These are phyloP conservation scores for Aspergillus hancockii DNA, from an alignment of 495 filamentous ascomycete genomes.

Conservation along the genomic window DNA sequence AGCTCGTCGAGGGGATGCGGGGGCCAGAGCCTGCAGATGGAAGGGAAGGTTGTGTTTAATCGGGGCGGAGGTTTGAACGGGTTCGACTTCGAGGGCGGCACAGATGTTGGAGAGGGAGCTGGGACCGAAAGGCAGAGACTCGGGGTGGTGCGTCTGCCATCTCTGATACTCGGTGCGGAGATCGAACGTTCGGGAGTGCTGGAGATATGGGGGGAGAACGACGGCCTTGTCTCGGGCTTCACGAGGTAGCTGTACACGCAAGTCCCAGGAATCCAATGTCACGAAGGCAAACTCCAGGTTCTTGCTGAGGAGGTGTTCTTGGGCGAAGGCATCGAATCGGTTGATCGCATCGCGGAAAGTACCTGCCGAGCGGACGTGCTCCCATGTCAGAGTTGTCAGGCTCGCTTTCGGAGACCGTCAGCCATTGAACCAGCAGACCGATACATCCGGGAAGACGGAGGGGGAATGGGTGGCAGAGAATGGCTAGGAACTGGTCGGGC, in stretches of 20 bases:
- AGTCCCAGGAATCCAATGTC: slow-evolving; percentile 96
- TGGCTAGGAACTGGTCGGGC: neutral
- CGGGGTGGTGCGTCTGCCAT: slow-evolving; percentile 97
- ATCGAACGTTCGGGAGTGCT: slow-evolving; percentile 96
- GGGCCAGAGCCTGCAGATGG: slow-evolving; percentile 93
- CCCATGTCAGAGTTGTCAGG: slow-evolving; percentile 97
- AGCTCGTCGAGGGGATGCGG: slow-evolving; percentile 92
- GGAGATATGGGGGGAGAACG: slow-evolving; percentile 92
- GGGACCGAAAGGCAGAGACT: slow-evolving; percentile 94
- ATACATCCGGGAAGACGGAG: slow-evolving; percentile 14
- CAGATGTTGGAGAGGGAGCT: slow-evolving; percentile 96
- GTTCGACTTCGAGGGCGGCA: slow-evolving; percentile 94
- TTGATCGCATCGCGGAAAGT: slow-evolving; percentile 96
- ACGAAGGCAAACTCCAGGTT: slow-evolving; percentile 97
- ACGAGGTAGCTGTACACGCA: slow-evolving; percentile 93
- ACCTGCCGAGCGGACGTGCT: slow-evolving; percentile 94
- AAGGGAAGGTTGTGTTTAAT: slow-evolving; percentile 99
- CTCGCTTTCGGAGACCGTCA: slow-evolving; percentile 65
- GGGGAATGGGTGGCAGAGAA: slow-evolving; percentile 11
- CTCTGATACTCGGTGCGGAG: slow-evolving; percentile 95
- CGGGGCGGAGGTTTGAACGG: slow-evolving; percentile 91
- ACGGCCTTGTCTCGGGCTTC: slow-evolving; percentile 98
- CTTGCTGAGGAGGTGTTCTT: slow-evolving; percentile 80
- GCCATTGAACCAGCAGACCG: slow-evolving; percentile 29
- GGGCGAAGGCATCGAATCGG: slow-evolving; percentile 88